Conservation (phyloP, 768 basidiomycete genomes). For the Tricholoma terreum region DNA sequence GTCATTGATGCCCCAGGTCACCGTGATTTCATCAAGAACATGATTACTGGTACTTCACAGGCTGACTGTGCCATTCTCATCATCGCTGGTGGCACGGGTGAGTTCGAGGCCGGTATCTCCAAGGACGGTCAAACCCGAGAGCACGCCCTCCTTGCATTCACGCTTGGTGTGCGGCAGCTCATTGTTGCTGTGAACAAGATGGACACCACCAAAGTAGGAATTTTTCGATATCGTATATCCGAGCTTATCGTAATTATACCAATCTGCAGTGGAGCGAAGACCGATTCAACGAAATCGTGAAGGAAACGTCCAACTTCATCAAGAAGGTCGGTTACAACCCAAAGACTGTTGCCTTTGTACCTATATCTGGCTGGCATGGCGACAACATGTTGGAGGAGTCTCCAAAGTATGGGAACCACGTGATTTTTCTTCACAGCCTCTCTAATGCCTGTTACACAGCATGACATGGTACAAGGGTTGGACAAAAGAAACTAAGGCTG, state of each 20-base stretch:
- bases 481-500: conserved; percentile 93
- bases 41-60: conserved; percentile 99
- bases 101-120: conserved; percentile 99
- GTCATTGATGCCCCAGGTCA: conserved; percentile 99
- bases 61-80: conserved; percentile 99
- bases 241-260: conserved; percentile 1
- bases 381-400: conserved; percentile 99
- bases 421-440: background rate
- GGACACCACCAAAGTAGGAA: conserved; percentile 93
- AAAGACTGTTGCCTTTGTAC: conserved; percentile 96
- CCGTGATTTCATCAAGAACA: conserved; percentile 99
- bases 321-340: conserved; percentile 99
- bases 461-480: conserved; percentile 99
- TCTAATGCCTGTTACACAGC: conserved; percentile 41
- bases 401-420: conserved; percentile 59
- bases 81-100: conserved; percentile 98
- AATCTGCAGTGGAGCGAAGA: conserved; percentile 89
- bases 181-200: conserved; percentile 99
- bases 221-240: background rate
- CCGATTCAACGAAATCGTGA: conserved; percentile 99
- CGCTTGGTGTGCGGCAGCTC: conserved; percentile 99
- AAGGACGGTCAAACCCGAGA: conserved; percentile 99
- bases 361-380: conserved; percentile 99
- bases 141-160: conserved; percentile 99
- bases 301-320: conserved; percentile 96